Evolutionary conservation across 2,329 filamentous ascomycete species (phyloP), one percentile per base, ranked within the genome.

Genomic region (Akanthomyces dipterigenus): DNA sequence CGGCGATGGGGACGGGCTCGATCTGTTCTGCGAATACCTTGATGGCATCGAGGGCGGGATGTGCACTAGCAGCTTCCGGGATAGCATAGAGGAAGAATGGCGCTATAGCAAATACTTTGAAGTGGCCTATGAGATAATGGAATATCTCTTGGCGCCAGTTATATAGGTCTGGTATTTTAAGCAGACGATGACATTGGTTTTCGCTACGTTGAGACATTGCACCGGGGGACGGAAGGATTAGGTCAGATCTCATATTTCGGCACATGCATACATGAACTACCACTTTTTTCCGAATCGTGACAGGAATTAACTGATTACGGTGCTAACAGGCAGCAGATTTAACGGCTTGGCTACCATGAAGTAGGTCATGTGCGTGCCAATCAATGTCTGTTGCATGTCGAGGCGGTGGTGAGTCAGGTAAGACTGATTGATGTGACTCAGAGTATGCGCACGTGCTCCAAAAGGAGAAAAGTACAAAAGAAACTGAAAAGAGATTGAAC

Each of bases 51-150:
- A 86, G 38, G 70, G 71, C 2, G 81, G 79, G 2, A 60, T 63
- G 8, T 72, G 78, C 69, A 78, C 79, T 2, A 61, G 64, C 11
- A 65, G 64, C 3, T 73, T 78, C 56, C 63, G 70, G 49, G 64
- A 66, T 2, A 64, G 63, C 3, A 64, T 60, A 16, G 64, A 68
- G 12, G 66, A 68, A 49, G 60, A 64, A 48, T 67, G 66, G 34
- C 62, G 63, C 54, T 62, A 67, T 3, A 60, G 64, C 38, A 65
- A 65, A 24, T 84, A 81, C 63, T 73, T 82, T 46, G 71, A 75
- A 48, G 67, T 84, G 55, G 79, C 79, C 11, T 86, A 87, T 63
- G 72, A 77, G 11, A 77, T 87, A 42, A 66, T 88, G 36, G 77
- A 80, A 58, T 82, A 82, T 65, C 79, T 82, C 50, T 69, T 87